These are phyloP conservation scores for Phytophthora pluvialis DNA, from an alignment of 352 stramenopile species.

Conservation along the genomic window DNA sequence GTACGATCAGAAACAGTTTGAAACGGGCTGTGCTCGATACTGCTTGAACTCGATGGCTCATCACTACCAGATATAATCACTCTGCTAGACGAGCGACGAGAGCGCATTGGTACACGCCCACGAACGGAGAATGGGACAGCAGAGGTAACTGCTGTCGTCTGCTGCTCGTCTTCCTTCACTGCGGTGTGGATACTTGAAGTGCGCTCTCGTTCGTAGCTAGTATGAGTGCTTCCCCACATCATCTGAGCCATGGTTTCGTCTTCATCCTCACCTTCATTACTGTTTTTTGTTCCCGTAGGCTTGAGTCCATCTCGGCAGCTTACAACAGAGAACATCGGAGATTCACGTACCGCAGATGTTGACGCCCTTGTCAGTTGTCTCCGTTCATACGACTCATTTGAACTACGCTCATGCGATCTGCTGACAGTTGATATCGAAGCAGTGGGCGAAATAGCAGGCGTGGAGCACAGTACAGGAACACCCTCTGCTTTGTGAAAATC, in stretches of 20 bases:
- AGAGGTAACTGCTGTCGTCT: background rate
- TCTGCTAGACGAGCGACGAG: conserved; percentile 1
- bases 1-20: background rate
- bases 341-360: background rate
- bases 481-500: background rate
- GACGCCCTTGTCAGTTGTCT: background rate
- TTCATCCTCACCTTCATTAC: conserved; percentile 7
- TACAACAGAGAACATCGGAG: background rate
- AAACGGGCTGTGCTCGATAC: background rate
- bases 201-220: conserved; percentile 18
- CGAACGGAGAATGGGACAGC: conserved; percentile 23
- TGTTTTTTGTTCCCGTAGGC: background rate
- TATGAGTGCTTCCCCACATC: conserved; percentile 23
- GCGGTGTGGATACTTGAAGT: background rate
- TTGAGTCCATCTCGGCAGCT: background rate
- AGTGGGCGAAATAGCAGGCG: background rate
- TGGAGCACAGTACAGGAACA: background rate
- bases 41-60: conserved; percentile 7
- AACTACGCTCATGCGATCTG: background rate
- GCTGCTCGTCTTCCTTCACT: conserved; percentile 1
- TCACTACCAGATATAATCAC: background rate
- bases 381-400: background rate
- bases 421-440: background rate
- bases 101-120: conserved; percentile 55
- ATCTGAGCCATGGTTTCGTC: conserved; percentile 14